Evolutionary conservation across 768 basidiomycete species (phyloP).

Genomic region (Xerocomellus amylosporus): DNA sequence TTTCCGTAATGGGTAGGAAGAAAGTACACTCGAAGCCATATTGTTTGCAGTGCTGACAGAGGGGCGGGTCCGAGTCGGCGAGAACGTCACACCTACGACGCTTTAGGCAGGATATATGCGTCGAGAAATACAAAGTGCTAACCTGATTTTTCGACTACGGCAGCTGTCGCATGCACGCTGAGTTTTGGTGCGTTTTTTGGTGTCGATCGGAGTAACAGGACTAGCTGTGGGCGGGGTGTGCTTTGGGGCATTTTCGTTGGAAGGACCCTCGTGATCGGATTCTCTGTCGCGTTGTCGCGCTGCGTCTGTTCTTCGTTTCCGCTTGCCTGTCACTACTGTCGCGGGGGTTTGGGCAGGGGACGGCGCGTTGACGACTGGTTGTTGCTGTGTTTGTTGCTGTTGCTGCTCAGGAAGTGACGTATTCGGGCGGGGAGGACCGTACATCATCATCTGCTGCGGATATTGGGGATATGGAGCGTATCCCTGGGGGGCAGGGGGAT

Average conservation of each 20-base stretch:
- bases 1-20: slow-evolving; percentile 97
- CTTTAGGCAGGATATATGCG: slow-evolving; percentile 13
- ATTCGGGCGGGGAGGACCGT: slow-evolving; percentile 43
- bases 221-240: slow-evolving; percentile 30
- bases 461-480: slow-evolving; percentile 59
- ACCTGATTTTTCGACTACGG: slow-evolving; percentile 86
- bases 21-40: slow-evolving; percentile 94
- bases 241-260: slow-evolving; percentile 43
- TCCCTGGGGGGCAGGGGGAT: slow-evolving; percentile 40
- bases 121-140: slow-evolving; percentile 15
- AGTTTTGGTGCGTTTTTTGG: slow-evolving; percentile 89
- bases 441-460: slow-evolving; percentile 65
- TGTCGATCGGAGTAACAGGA: slow-evolving; percentile 43
- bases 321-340: slow-evolving; percentile 43
- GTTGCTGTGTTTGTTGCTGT: slow-evolving; percentile 22
- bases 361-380: slow-evolving; percentile 32
- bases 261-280: slow-evolving; percentile 62
- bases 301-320: slow-evolving; percentile 56
- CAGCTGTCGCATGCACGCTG: slow-evolving; percentile 92
- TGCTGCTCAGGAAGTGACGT: slow-evolving; percentile 36
- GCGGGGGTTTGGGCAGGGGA: slow-evolving; percentile 35
- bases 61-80: slow-evolving; percentile 67
- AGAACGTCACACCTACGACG: slow-evolving; percentile 74
- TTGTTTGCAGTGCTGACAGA: slow-evolving; percentile 94
- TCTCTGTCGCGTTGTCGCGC: slow-evolving; percentile 45